These are phyloP conservation scores for Boletus bicolor DNA, from an alignment of 768 basidiomycete species.

Conservation along the genomic window DNA sequence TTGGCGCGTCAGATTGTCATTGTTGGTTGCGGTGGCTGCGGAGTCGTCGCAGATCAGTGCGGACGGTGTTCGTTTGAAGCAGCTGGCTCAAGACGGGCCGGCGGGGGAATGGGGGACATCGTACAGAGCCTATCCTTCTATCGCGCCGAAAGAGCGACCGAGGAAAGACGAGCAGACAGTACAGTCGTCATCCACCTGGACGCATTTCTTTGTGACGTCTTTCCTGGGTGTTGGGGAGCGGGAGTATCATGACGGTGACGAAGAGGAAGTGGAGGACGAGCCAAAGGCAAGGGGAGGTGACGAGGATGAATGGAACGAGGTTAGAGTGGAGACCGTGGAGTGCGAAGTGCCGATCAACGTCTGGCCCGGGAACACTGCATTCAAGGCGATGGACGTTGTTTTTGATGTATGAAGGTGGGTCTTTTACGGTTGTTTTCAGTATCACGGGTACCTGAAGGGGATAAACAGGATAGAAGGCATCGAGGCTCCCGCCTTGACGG, in stretches of 20 bases:
- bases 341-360: conserved; percentile 89
- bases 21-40: conserved; percentile 74
- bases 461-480: not conserved
- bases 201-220: conserved; percentile 40
- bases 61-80: conserved; percentile 52
- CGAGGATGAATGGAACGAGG: conserved; percentile 64
- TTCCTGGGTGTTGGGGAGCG: conserved; percentile 41
- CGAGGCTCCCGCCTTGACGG: not conserved
- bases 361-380: conserved; percentile 87
- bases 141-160: conserved; percentile 57
- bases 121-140: conserved; percentile 55
- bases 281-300: conserved; percentile 44
- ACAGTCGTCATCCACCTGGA: conserved; percentile 29
- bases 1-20: conserved; percentile 85
- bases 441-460: not conserved
- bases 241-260: conserved; percentile 58
- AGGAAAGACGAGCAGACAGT: not conserved
- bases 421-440: not conserved
- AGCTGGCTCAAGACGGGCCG: conserved; percentile 53
- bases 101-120: conserved; percentile 71
- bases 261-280: conserved; percentile 30
- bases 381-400: conserved; percentile 73
- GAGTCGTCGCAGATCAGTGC: conserved; percentile 43
- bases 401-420: conserved; percentile 56
- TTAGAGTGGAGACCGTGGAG: conserved; percentile 83